Conservation (phyloP, 1,139 yeast genomes). For the Nakaseomyces glabratus region DNA sequence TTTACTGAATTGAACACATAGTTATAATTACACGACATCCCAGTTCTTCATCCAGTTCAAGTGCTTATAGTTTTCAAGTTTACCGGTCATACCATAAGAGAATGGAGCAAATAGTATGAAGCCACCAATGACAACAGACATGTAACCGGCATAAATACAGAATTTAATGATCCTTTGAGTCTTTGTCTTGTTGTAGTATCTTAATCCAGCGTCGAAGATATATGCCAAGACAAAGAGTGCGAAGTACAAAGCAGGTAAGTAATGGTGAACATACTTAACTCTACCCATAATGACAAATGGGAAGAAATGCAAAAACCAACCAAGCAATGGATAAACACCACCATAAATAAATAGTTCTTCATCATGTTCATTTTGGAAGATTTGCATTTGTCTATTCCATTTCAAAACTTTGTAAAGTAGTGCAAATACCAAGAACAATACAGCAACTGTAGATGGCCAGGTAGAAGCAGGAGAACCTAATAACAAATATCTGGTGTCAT, state of each 20-base stretch:
- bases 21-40: slow-evolving; percentile 37
- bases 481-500: slow-evolving; percentile 71
- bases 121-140: slow-evolving; percentile 50
- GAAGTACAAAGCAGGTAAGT: slow-evolving; percentile 91
- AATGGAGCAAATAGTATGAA: slow-evolving; percentile 71
- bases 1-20: too few species aligned
- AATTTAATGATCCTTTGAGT: slow-evolving; percentile 28
- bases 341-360: slow-evolving; percentile 54
- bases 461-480: slow-evolving; percentile 92
- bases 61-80: slow-evolving; percentile 54
- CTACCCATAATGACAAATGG: slow-evolving; percentile 95
- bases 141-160: slow-evolving; percentile 38
- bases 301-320: slow-evolving; percentile 87
- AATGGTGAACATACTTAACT: slow-evolving; percentile 95
- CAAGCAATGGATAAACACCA: slow-evolving; percentile 82
- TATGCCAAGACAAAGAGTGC: slow-evolving; percentile 79
- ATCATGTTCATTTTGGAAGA: slow-evolving; percentile 40
- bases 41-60: slow-evolving; percentile 72
- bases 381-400: slow-evolving; percentile 88
- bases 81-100: slow-evolving; percentile 88
- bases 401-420: slow-evolving; percentile 56
- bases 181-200: slow-evolving; percentile 31
- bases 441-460: slow-evolving; percentile 77
- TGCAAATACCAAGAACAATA: slow-evolving; percentile 50
- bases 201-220: slow-evolving; percentile 56